Base-by-base conservation (phyloP, 1,284 basidiomycete species). In the Tilletiopsis washingtonensis region DNA sequence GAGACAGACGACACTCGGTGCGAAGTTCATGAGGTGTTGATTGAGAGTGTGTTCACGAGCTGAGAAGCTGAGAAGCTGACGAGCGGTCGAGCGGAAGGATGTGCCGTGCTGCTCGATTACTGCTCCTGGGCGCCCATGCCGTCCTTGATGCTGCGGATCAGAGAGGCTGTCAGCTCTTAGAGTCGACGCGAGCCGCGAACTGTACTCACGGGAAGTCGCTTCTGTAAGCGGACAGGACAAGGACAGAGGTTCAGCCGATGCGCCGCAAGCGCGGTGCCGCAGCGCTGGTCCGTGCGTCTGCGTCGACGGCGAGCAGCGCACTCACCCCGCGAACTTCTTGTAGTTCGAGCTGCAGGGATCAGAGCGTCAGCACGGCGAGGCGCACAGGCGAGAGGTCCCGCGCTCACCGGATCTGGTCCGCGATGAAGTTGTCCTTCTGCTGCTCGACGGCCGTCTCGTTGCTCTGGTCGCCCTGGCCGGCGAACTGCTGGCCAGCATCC, bases 381-480 rank as follows among this genome's bases (percentile, higher is more conserved):
- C 29, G n/a, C 29, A 9, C 29, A 9, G n/a, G 29, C 29, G n/a
- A 9, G n/a, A 9, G 29, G n/a, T 34, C 29, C 29, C 9, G 9
- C n/a, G 29, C n/a, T 9, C 29, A 34, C n/a, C 44, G 21, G 26
- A 46, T 46, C 29, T 36, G 25, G 17, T 46, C 27, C 3, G 44
- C 44, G 17, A 46, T 46, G 14, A 46, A 17, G 15, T 46, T 46
- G 38, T 46, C 44, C 29, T 46, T 46, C 17, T 25, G 15, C 38
- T 46, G 44, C 19, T 46, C 44, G 12, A 29, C 32, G 14, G 44
- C 44, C 5, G 44, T 46, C 29, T 46, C 44, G n/a, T 46, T 46
- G 29, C 32, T 19, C 29, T 46, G 44, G 3, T 11, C 3, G 23
- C 44, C 44, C 38, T 46, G n/a, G 20, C 26, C 26, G n/a, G n/a